Evolutionary conservation across 2,329 filamentous ascomycete genomes (phyloP).

Genomic region (Talaromyces sp.): DNA sequence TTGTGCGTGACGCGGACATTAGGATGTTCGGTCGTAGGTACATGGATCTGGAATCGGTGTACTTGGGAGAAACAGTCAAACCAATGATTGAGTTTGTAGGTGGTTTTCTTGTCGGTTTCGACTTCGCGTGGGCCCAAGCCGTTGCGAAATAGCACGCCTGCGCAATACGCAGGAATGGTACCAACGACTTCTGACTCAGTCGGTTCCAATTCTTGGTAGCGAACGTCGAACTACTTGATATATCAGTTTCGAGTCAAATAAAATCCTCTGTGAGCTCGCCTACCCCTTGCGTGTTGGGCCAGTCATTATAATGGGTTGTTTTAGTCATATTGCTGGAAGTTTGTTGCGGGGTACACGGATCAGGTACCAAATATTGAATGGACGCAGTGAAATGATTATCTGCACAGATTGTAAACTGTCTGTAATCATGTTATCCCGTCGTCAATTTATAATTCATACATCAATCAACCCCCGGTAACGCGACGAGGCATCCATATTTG

Average conservation of each 20-base stretch:
- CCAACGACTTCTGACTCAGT: constrained; percentile 63
- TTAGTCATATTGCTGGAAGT: background rate
- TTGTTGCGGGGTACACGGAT: background rate
- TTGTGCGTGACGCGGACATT: constrained; percentile 61
- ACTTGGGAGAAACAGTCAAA: constrained; percentile 73
- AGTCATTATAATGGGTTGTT: constrained; percentile 39
- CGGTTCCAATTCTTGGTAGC: constrained; percentile 64
- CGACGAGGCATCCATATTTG: background rate
- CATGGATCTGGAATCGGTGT: constrained; percentile 68
- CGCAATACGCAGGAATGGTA: constrained; percentile 66
- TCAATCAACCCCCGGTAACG: background rate
- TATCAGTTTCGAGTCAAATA: constrained; percentile 13
- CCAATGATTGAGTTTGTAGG: constrained; percentile 67
- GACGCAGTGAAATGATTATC: background rate
- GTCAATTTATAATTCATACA: background rate
- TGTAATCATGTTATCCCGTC: background rate
- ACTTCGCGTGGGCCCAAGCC: constrained; percentile 66
- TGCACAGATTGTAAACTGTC: background rate
- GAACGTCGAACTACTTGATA: constrained; percentile 59
- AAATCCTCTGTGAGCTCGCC: constrained; percentile 20
- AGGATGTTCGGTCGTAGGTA: constrained; percentile 33
- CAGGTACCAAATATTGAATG: background rate
- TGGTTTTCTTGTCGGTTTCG: constrained; percentile 57
- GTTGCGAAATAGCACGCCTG: constrained; percentile 70
- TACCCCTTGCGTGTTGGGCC: constrained; percentile 54